Evolutionary conservation across 805 yeast genomes (phyloP).

Genomic region (Schizosaccharomyces japonicus): DNA sequence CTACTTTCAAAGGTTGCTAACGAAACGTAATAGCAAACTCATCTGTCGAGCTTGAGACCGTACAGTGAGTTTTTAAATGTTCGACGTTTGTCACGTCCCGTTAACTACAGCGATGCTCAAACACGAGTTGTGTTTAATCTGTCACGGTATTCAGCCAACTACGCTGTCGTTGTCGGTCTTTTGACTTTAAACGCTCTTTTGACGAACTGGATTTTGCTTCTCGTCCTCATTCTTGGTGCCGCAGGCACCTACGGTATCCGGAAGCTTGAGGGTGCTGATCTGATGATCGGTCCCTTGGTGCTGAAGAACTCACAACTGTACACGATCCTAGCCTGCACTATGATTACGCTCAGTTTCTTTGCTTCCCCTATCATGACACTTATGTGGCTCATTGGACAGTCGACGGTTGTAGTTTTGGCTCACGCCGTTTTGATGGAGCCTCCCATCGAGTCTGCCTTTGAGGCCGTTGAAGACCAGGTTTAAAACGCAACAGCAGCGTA

Average conservation of each 20-base stretch:
- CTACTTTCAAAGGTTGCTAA: constrained; percentile 7
- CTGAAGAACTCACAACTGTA: constrained; percentile 60
- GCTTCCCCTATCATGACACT: constrained; percentile 77
- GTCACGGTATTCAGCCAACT: constrained; percentile 70
- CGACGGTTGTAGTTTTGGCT: constrained; percentile 49
- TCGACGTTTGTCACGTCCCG: constrained; percentile 73
- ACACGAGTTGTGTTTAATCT: constrained; percentile 69
- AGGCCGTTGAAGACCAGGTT: constrained; percentile 32
- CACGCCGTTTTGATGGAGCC: constrained; percentile 86
- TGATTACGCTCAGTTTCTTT: constrained; percentile 52
- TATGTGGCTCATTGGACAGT: constrained; percentile 78
- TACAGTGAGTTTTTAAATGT: constrained; percentile 86
- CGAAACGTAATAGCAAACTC: not conserved
- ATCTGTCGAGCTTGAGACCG: constrained; percentile 15
- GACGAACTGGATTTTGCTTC: constrained; percentile 62
- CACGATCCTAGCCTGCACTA: constrained; percentile 49
- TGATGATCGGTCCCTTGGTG: constrained; percentile 34
- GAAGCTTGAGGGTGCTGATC: constrained; percentile 59
- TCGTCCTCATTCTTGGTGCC: constrained; percentile 49
- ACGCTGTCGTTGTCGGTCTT: constrained; percentile 44
- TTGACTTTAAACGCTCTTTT: constrained; percentile 66
- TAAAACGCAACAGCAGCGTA: no score
- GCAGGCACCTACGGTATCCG: constrained; percentile 61
- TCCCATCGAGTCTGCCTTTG: constrained; percentile 85
- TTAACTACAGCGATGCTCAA: constrained; percentile 23